Percentiles rank a stretch among this genome's conserved stretches.
Conservation (phyloP, 495 filamentous ascomycete genomes). For the Penicillium riverlandense region DNA sequence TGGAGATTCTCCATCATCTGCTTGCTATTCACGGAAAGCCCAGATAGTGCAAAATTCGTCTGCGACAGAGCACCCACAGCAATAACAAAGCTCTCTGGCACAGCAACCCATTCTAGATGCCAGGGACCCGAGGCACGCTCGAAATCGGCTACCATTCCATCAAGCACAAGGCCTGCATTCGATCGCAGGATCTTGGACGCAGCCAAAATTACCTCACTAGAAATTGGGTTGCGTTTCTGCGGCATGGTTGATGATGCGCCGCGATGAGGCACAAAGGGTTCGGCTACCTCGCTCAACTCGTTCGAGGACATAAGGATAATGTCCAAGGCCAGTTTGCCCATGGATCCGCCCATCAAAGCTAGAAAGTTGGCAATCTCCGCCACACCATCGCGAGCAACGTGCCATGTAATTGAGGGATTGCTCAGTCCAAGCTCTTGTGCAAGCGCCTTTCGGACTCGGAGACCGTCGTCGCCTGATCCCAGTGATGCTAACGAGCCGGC, state of each 20-base stretch:
- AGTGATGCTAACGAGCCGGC: conserved; percentile 40
- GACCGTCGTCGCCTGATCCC: conserved; percentile 21
- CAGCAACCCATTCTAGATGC: conserved; percentile 48
- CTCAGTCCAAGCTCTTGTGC: conserved; percentile 26
- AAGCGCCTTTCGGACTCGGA: conserved; percentile 35
- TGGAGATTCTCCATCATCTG: conserved; percentile 42
- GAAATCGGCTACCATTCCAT: conserved; percentile 48
- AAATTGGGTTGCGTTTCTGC: conserved; percentile 50
- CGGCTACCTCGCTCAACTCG: conserved; percentile 46
- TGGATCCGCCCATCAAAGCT: conserved; percentile 38
- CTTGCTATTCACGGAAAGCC: conserved; percentile 38
- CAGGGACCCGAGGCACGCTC: conserved; percentile 46
- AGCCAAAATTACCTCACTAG: conserved; percentile 43
- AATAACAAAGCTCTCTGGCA: conserved; percentile 46
- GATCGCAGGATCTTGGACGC: conserved; percentile 43
- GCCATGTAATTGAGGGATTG: conserved; percentile 42
- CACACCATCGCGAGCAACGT: conserved; percentile 39
- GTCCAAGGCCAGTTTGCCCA: conserved; percentile 47
- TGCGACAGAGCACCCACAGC: conserved; percentile 41
- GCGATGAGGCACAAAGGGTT: conserved; percentile 47
- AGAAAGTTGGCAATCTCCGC: conserved; percentile 45
- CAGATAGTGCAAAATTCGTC: conserved; percentile 39
- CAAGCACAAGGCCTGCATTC: conserved; percentile 42
- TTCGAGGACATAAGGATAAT: conserved; percentile 50
- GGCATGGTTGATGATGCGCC: conserved; percentile 50